phyloP scores from a whole-genome alignment of 2,329 filamentous ascomycete genomes.

The Colletotrichum euphorbiae region DNA sequence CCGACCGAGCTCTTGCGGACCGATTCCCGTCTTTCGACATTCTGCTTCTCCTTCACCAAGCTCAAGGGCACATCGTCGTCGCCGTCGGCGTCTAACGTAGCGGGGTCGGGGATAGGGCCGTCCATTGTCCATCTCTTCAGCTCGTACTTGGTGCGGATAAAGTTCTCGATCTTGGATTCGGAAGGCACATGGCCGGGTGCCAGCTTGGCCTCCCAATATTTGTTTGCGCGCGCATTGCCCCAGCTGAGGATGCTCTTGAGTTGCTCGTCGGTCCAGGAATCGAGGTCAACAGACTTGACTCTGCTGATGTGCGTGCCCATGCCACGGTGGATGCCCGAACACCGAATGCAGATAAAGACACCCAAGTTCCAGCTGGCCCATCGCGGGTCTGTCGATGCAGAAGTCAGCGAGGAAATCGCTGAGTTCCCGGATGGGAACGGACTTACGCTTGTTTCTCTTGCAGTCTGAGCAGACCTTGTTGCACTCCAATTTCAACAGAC shows the following conservation, averaged over 20 bases:
- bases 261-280: constrained; percentile 99
- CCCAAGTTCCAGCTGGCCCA: constrained; percentile 99
- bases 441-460: constrained; percentile 96
- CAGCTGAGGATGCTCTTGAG: constrained; percentile 92
- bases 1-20: constrained; percentile 70
- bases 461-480: constrained; percentile 99
- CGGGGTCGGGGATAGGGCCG: constrained; percentile 91
- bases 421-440: background rate
- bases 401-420: constrained; percentile 21
- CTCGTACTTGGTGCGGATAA: constrained; percentile 99
- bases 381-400: constrained; percentile 77
- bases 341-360: constrained; percentile 97
- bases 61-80: constrained; percentile 83
- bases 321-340: constrained; percentile 96
- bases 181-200: constrained; percentile 91
- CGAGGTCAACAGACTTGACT: constrained; percentile 97
- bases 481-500: constrained; percentile 89
- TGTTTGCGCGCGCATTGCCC: constrained; percentile 97
- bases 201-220: constrained; percentile 98
- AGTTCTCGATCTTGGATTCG: constrained; percentile 99
- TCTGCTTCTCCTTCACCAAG: constrained; percentile 75
- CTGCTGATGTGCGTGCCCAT: constrained; percentile 99
- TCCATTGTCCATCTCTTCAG: constrained; percentile 99
- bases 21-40: constrained; percentile 69
- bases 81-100: constrained; percentile 82